Percentiles rank a stretch among this genome's conserved stretches.
These are phyloP conservation scores for Tremella mesenterica DNA, from an alignment of 768 basidiomycete species.

Conservation along the genomic window DNA sequence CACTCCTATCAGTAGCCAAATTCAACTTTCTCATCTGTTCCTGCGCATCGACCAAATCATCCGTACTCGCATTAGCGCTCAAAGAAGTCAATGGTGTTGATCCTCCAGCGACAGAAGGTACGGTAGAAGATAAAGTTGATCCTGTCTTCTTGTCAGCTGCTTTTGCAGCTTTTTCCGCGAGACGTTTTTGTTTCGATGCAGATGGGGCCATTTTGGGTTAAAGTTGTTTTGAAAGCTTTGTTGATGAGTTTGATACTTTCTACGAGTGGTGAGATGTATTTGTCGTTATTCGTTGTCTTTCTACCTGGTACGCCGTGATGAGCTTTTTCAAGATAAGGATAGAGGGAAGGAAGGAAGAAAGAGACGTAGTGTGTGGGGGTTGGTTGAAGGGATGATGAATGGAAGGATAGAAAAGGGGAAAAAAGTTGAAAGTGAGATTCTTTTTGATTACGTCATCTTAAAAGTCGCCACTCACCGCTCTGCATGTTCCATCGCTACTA, in stretches of 20 bases:
- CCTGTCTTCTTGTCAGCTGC: slow-evolving; percentile 44
- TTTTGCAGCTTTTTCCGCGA: slow-evolving; percentile 77
- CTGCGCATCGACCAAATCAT: slow-evolving; percentile 55
- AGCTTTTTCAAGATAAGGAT: not conserved
- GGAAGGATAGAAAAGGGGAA: not conserved
- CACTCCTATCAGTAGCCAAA: slow-evolving; percentile 79
- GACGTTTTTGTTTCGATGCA: slow-evolving; percentile 64
- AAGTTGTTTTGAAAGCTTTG: not conserved
- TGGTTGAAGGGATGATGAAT: not conserved
- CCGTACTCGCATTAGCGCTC: slow-evolving; percentile 68
- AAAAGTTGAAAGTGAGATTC: not conserved
- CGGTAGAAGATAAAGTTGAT: slow-evolving; percentile 53
- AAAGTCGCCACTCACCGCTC: too few species aligned
- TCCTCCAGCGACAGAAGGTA: slow-evolving; percentile 56
- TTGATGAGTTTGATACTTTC: too few species aligned
- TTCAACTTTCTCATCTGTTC: slow-evolving; percentile 73
- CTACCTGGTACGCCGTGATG: too few species aligned
- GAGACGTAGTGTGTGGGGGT: not conserved
- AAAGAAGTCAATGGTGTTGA: slow-evolving; percentile 76
- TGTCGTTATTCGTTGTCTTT: too few species aligned
- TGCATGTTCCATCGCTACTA: not conserved
- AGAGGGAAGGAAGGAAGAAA: not conserved
- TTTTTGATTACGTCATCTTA: slow-evolving; percentile 10
- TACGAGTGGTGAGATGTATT: slow-evolving; percentile 1
- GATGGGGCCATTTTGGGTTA: slow-evolving; percentile 42